A percentile compares a stretch with the other conserved stretches of the same genome.
Conservation (phyloP, 305 asterid genomes). For the Fraxinus angustifolia region DNA sequence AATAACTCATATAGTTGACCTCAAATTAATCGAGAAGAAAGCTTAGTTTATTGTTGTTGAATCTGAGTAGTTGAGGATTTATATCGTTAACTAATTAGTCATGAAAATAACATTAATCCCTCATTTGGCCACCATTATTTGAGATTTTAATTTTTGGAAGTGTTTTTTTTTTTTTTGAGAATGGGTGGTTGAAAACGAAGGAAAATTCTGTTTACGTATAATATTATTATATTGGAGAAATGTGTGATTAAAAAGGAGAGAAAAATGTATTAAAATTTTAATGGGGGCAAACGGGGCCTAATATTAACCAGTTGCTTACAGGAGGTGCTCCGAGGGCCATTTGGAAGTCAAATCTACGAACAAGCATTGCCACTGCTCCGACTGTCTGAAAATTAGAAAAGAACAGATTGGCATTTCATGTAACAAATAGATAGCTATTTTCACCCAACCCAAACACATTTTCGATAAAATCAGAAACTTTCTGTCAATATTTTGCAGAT, state of each 20-base stretch:
- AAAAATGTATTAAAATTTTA: too few species aligned
- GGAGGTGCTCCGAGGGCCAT: slow-evolving; percentile 94
- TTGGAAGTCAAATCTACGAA: slow-evolving; percentile 80
- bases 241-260: background rate
- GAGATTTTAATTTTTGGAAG: background rate
- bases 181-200: background rate
- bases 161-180: background rate
- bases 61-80: background rate
- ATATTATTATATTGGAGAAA: too few species aligned
- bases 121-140: background rate
- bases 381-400: slow-evolving; percentile 44
- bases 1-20: background rate
- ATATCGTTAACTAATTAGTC: background rate
- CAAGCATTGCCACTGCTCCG: slow-evolving; percentile 93
- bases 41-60: background rate
- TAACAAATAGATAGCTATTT: background rate
- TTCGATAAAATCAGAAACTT: background rate
- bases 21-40: background rate
- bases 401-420: background rate
- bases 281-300: background rate
- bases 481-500: slow-evolving; percentile 11
- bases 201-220: background rate
- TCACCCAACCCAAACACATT: background rate
- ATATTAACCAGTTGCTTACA: slow-evolving; percentile 45
- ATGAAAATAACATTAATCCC: background rate